A percentile compares a stretch with the other conserved stretches of the same genome.
phyloP scores from a whole-genome alignment of 2,329 filamentous ascomycete species.

The Verticillium tricorpus region DNA sequence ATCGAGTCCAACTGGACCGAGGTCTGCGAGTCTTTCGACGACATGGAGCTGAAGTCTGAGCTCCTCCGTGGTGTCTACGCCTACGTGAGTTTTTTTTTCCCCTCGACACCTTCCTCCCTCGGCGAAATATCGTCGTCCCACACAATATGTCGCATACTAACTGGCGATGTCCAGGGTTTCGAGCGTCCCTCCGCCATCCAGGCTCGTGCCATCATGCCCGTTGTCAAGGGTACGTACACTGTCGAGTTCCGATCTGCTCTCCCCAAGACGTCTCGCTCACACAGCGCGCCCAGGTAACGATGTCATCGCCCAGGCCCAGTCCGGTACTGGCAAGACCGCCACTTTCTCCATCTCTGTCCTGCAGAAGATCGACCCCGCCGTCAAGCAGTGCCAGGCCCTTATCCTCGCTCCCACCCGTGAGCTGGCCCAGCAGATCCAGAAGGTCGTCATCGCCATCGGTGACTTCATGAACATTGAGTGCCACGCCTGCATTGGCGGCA shows the following conservation, averaged over 20 bases:
- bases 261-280: constrained; percentile 8
- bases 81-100: not conserved
- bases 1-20: constrained; percentile 97
- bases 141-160: constrained; percentile 1
- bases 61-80: constrained; percentile 72
- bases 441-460: constrained; percentile 96
- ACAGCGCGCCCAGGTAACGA: constrained; percentile 65
- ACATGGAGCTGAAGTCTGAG: constrained; percentile 96
- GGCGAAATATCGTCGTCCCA: not conserved
- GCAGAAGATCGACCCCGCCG: constrained; percentile 92
- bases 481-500: constrained; percentile 99
- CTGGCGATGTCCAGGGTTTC: constrained; percentile 1
- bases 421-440: constrained; percentile 98
- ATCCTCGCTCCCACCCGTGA: constrained; percentile 98
- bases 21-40: constrained; percentile 97
- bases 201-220: constrained; percentile 99
- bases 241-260: not conserved
- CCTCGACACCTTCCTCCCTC: not conserved
- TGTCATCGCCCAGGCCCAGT: constrained; percentile 99
- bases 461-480: constrained; percentile 99
- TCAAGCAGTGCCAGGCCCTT: constrained; percentile 97
- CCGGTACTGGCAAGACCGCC: constrained; percentile 98
- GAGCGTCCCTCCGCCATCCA: constrained; percentile 99
- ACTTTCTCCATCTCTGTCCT: constrained; percentile 99
- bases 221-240: constrained; percentile 82